Evolutionary conservation across 1,284 basidiomycete species (phyloP).

Genomic region (Testicularia cyperi): DNA sequence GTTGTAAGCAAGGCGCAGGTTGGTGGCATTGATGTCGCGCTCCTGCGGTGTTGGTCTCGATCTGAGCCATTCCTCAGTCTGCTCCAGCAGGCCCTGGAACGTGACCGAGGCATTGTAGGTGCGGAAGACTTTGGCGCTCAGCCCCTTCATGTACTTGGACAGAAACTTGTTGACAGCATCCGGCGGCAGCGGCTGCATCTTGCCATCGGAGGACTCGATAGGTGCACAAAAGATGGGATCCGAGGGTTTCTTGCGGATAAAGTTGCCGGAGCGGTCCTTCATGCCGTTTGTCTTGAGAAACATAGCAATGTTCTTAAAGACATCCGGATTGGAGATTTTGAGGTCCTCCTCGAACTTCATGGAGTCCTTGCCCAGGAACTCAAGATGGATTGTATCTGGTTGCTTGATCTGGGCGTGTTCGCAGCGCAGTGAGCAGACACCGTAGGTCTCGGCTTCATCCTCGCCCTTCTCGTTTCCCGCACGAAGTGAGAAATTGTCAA

Average conservation of each 20-base stretch:
- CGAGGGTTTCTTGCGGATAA: slow-evolving; percentile 80
- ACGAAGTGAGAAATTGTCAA: slow-evolving; percentile 59
- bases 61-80: slow-evolving; percentile 56
- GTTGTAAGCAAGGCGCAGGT: slow-evolving; percentile 56
- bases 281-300: slow-evolving; percentile 53
- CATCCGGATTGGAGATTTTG: slow-evolving; percentile 48
- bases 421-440: slow-evolving; percentile 57
- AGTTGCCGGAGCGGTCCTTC: slow-evolving; percentile 64
- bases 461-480: slow-evolving; percentile 60
- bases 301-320: slow-evolving; percentile 58
- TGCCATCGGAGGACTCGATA: slow-evolving; percentile 28
- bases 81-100: slow-evolving; percentile 58
- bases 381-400: slow-evolving; percentile 53
- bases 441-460: slow-evolving; percentile 59
- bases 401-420: slow-evolving; percentile 55
- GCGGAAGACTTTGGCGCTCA: slow-evolving; percentile 60
- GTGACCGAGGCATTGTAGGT: slow-evolving; percentile 60
- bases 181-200: slow-evolving; percentile 45
- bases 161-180: slow-evolving; percentile 57
- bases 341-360: slow-evolving; percentile 60
- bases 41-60: slow-evolving; percentile 47
- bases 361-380: slow-evolving; percentile 59
- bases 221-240: slow-evolving; percentile 78
- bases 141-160: slow-evolving; percentile 55
- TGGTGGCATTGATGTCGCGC: slow-evolving; percentile 50